Evolutionary conservation across 1,139 yeast species (phyloP), one percentile per base, ranked within the genome.

Genomic region (Candida labiduridarum): DNA sequence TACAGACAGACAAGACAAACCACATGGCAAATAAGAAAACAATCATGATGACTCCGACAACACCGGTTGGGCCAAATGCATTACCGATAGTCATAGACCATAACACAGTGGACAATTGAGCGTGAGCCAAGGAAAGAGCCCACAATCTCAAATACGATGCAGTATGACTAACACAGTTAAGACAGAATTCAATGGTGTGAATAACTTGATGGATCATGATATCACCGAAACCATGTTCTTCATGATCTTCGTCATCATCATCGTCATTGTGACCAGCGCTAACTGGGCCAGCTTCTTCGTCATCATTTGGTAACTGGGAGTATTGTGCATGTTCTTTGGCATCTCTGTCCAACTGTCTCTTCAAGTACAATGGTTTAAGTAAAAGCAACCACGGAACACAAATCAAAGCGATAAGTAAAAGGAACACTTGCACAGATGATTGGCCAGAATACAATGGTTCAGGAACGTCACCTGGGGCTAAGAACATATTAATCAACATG

Each of bases 71-170:
- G 10, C 81, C 81, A 60, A 79, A 79, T 2, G 82, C 76, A 54
- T 79, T 80, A 34, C 80, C 82, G 54, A 87, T 79, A 2, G 95
- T 87, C 95, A 87, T 87, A 19, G 85, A 70, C 91, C 91, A 86
- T 61, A 86, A 76, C 31, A 86, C 92, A 11, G 85, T 77, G 3
- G 91, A 85, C 58, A 86, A 75, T 68, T 86, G 92, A 29, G 90
- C 89, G 64, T 86, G 92, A 0, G 92, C 92, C 59, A 86, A 76
- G 0, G 91, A 85, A 55, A 86, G 73, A 1, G 92, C 92, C 92
- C 92, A 86, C 62, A 86, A 75, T 71, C 92, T 80, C 61, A 86
- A 74, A 63, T 86, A 86, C 0, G 92, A 86, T 2, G 92, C 92
- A 4, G 92, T 86, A 63, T 86, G 92, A 18, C 89, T 84, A 40